These are phyloP conservation scores for Aspergillus cavernicola DNA, from an alignment of 495 filamentous ascomycete species.

Conservation along the genomic window DNA sequence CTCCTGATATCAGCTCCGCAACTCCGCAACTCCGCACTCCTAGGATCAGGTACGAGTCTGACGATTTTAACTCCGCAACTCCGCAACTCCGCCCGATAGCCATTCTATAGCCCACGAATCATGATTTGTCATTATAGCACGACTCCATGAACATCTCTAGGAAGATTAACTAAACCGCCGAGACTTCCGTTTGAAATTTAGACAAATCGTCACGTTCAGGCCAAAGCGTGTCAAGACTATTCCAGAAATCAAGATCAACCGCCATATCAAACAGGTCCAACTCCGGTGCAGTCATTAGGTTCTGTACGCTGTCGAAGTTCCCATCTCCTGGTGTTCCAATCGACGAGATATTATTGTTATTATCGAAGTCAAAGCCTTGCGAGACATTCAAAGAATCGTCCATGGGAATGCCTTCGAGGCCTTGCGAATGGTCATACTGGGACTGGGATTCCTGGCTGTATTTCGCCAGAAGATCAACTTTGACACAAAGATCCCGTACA, in stretches of 20 bases:
- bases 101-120: no score
- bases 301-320: not conserved
- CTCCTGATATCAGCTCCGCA: no score
- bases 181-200: not conserved
- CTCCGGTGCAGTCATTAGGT: not conserved
- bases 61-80: no score
- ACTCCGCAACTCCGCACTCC: no score
- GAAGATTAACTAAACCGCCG: no score
- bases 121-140: no score
- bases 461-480: not conserved
- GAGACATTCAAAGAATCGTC: not conserved
- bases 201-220: not conserved
- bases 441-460: not conserved
- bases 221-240: slow-evolving; percentile 1
- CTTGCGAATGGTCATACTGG: not conserved
- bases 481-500: not conserved
- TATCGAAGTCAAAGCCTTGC: not conserved
- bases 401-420: not conserved
- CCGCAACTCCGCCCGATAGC: no score
- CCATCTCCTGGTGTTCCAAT: not conserved
- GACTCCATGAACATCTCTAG: no score
- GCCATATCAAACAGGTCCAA: not conserved
- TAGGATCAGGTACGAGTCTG: no score
- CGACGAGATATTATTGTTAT: not conserved
- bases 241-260: slow-evolving; percentile 3